Evolutionary conservation across 1,284 basidiomycete genomes (phyloP), one percentile per base, ranked within the genome.

Genomic region (Cryptococcus depauperatus): DNA sequence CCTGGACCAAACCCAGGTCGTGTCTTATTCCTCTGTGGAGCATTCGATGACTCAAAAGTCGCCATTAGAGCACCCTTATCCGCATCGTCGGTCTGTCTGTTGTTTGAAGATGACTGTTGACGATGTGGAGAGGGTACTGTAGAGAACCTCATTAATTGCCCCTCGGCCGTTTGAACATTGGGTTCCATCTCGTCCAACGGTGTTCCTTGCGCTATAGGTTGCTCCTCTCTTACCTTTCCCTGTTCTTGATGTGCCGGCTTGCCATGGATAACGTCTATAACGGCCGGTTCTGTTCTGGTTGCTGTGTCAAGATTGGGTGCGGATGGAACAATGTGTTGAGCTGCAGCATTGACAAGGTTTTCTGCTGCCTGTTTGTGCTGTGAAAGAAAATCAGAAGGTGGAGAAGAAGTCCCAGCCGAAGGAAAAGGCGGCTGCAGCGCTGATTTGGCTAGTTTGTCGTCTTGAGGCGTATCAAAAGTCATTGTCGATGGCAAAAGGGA

Each of bases 281-380:
- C 7, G 32, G 32, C n/a, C 11, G 32, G n/a, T 9, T 33, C 22
- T 46, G 43, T n/a, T 43, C 18, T 32, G 38, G 35, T 16, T 23
- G 29, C 5, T 37, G 14, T 30, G 22, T n/a, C n/a, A n/a, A n/a
- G n/a, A n/a, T n/a, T n/a, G n/a, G n/a, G n/a, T n/a, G n/a, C n/a
- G n/a, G 51, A 42, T 1, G 63, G 63, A 18, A 58, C 48, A 23
- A 56, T 50, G 45, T 62, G 63, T 16, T 48, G 48, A 0, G 61
- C 55, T 16, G 61, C 56, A 7, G 57, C 43, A 39, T 64, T 59
- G 33, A 66, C 34, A 10, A 61, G 39, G 1, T 39, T 40, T 42
- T 66, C 57, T 5, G 54, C 51, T 26, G 41, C 23, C n/a, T 55
- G 58, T 34, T 62, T 57, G 33, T 35, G 41, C 10, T 47, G 44